Percentiles rank a stretch among this genome's conserved stretches.
Conservation (phyloP, 108 stramenopile genomes). For the Seminavis robusta region DNA sequence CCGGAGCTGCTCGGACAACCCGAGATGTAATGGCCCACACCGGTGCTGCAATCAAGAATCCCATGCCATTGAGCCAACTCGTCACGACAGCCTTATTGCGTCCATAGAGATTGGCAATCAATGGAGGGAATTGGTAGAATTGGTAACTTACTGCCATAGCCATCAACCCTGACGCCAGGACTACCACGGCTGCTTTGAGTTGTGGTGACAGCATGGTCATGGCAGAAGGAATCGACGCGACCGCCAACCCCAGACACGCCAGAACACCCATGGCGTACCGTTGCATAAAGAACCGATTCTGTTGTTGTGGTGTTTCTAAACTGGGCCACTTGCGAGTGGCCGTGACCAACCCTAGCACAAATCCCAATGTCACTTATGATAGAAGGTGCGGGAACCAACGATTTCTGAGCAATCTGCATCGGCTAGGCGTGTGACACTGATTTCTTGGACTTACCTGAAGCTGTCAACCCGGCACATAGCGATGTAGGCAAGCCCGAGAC, state of each 20-base stretch:
- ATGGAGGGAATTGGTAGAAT: slow-evolving; percentile 40
- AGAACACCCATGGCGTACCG: slow-evolving; percentile 19
- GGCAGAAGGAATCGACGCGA: no score
- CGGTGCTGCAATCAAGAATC: slow-evolving; percentile 27
- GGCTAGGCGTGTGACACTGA: no score
- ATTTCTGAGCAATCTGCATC: no score
- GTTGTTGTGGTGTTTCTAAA: slow-evolving; percentile 4
- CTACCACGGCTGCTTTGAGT: slow-evolving; percentile 14
- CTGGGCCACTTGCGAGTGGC: slow-evolving; percentile 19
- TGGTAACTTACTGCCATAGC: slow-evolving; percentile 35
- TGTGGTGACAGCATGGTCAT: not conserved
- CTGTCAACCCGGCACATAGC: slow-evolving; percentile 32
- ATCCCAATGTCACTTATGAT: slow-evolving; percentile 28
- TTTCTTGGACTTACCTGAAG: no score
- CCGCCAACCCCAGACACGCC: slow-evolving; percentile 23
- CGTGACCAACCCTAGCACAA: slow-evolving; percentile 27
- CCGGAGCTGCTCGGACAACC: not conserved
- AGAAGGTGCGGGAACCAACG: no score
- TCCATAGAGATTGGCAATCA: slow-evolving; percentile 20
- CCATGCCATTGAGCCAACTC: slow-evolving; percentile 30
- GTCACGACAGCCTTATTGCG: slow-evolving; percentile 29
- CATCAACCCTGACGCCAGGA: slow-evolving; percentile 15
- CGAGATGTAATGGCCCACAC: slow-evolving; percentile 18
- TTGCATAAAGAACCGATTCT: slow-evolving; percentile 18
- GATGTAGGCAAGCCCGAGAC: slow-evolving; percentile 17